phyloP scores from a whole-genome alignment of 768 basidiomycete species.

The Lentinula detonsa region DNA sequence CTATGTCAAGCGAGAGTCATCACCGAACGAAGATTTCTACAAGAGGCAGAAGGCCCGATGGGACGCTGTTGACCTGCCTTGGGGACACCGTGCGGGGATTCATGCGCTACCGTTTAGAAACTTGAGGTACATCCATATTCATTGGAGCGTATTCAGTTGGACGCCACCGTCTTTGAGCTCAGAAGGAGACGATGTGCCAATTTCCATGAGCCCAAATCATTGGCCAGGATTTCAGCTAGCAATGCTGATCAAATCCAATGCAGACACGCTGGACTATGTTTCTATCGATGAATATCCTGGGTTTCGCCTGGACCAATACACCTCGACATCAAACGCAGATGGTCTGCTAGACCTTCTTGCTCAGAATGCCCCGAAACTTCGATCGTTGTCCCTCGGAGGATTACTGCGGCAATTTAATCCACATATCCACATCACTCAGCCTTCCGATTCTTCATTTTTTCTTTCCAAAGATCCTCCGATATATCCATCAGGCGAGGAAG shows the following conservation, averaged over 20 bases:
- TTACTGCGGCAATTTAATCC: background rate
- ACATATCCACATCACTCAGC: background rate
- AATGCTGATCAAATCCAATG: background rate
- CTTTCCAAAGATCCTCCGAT: background rate
- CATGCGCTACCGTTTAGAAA: background rate
- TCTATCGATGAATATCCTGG: slow-evolving; percentile 4
- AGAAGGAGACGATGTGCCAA: no score
- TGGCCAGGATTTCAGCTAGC: background rate
- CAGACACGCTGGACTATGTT: background rate
- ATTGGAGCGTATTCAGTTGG: slow-evolving; percentile 3
- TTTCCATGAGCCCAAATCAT: no score
- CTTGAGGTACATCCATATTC: background rate
- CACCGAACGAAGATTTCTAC: background rate
- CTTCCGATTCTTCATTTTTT: background rate
- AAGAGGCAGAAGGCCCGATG: background rate
- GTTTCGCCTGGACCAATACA: background rate
- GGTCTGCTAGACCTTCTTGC: background rate
- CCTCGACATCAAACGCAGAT: background rate
- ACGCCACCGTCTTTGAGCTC: background rate
- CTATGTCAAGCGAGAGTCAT: background rate
- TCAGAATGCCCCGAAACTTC: background rate
- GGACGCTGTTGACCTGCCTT: background rate
- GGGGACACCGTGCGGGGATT: background rate
- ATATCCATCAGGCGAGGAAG: background rate
- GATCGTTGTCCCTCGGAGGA: background rate